These are phyloP conservation scores for Athelia psychrophila DNA, from an alignment of 1,284 basidiomycete genomes.

Conservation along the genomic window DNA sequence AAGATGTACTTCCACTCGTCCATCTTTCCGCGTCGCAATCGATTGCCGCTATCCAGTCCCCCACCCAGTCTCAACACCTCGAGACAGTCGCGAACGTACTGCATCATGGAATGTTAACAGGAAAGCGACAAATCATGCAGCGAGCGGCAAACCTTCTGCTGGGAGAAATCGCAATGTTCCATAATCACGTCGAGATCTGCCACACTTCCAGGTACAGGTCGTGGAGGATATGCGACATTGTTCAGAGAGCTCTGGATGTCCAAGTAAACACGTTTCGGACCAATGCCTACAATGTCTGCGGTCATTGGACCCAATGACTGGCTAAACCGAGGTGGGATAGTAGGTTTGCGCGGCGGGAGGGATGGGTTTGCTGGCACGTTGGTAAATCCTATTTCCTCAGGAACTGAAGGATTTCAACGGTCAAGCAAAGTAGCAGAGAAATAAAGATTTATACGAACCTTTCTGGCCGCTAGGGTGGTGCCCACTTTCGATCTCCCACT, in stretches of 20 bases:
- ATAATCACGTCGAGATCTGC: constrained; percentile 86
- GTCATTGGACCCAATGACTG: constrained; percentile 38
- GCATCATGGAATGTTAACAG: constrained; percentile 11
- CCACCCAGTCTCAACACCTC: constrained; percentile 69
- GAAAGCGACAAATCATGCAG: constrained; percentile 1
- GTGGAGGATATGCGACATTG: constrained; percentile 73
- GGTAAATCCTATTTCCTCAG: constrained; percentile 18
- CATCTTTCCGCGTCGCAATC: constrained; percentile 55
- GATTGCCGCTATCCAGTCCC: constrained; percentile 59
- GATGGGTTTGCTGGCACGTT: constrained; percentile 17
- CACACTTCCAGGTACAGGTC: constrained; percentile 79
- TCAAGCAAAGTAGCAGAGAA: neutral
- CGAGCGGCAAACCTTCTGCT: constrained; percentile 59
- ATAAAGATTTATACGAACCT: constrained; percentile 48
- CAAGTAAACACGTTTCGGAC: constrained; percentile 75
- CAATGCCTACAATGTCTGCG: constrained; percentile 61
- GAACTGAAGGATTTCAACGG: neutral
- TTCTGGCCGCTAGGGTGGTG: constrained; percentile 82
- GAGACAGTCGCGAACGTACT: constrained; percentile 79
- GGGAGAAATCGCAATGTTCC: constrained; percentile 86
- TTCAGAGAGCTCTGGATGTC: constrained; percentile 58
- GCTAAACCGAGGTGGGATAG: constrained; percentile 42
- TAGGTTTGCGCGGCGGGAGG: constrained; percentile 20
- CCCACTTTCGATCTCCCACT: constrained; percentile 89
- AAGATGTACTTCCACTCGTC: constrained; percentile 68